Evolutionary conservation across 2,329 filamentous ascomycete genomes (phyloP), one percentile per base, ranked within the genome.

Genomic region (Verticillium longisporum): DNA sequence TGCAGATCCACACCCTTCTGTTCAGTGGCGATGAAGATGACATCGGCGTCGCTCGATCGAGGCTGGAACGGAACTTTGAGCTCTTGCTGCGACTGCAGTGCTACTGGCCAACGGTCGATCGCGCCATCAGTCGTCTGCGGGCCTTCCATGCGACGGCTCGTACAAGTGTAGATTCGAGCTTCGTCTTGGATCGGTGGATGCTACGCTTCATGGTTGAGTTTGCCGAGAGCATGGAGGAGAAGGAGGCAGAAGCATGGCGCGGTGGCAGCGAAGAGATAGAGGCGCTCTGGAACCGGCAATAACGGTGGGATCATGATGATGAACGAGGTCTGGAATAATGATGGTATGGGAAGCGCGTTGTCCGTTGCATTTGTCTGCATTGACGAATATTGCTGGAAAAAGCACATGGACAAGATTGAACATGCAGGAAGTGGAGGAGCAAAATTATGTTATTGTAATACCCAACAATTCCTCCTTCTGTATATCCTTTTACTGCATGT

Each of bases 1-100:
- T 80, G 0, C 74, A 80, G 60, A 72, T 80, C 13, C 78, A 81
- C 60, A 79, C 70, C 0, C 70, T 81, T 1, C 69, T 81, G 0
- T 79, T 80, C 62, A 70, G 69, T 56, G 66, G 66, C 0, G 69
- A 74, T 31, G 72, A 77, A 18, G 62, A 60, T 4, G 70, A 77
- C 56, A 74, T 78, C 15, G 58, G 63, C 0, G 62, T 68, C 2
- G 74, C 78, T 0, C 71, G 72, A 21, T 61, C 60, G 14, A 69
- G 74, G 4, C 67, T 81, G 1, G 77, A 78, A 62, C 68, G 69
- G 15, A 82, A 81, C 58, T 81, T 80, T 60, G 69, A 74, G 62
- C 73, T 78, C 21, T 65, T 81, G 18, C 71, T 74, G 1, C 66
- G 71, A 10, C 65, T 82, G 31, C 68, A 75, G 55, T 68, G 65